Evolutionary conservation across 2,329 filamentous ascomycete genomes (phyloP).

Genomic region (Fusarium compactum): DNA sequence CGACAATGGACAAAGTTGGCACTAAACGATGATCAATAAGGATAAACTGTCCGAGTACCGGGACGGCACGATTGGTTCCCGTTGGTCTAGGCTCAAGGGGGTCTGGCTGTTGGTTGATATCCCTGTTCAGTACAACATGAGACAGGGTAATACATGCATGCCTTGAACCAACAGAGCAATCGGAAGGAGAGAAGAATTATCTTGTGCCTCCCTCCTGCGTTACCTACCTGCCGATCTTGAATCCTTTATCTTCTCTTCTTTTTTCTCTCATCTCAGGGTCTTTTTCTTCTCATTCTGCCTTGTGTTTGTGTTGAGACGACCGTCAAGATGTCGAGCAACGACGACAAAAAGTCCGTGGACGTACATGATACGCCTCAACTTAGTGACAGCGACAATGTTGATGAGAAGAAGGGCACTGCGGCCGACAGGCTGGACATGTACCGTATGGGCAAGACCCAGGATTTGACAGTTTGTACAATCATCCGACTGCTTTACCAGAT

Average conservation of each 20-base stretch:
- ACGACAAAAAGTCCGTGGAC: slow-evolving; percentile 19
- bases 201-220: neutral
- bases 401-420: slow-evolving; percentile 39
- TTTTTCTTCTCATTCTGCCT: neutral
- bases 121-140: neutral
- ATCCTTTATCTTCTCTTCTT: neutral
- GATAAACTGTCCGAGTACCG: neutral
- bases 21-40: neutral
- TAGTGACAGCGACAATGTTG: slow-evolving; percentile 18
- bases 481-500: fast-evolving
- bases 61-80: neutral
- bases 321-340: slow-evolving; percentile 26
- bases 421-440: slow-evolving; percentile 44
- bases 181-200: neutral
- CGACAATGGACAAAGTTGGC: neutral
- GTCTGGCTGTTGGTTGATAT: neutral
- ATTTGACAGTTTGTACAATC: slow-evolving; percentile 38
- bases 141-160: neutral
- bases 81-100: neutral
- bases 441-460: slow-evolving; percentile 40
- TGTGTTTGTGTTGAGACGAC: neutral
- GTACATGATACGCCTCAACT: slow-evolving; percentile 2
- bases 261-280: neutral
- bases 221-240: neutral
- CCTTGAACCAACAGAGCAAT: neutral